phyloP scores from a whole-genome alignment of 2,329 filamentous ascomycete species.

The Biscogniauxia marginata region DNA sequence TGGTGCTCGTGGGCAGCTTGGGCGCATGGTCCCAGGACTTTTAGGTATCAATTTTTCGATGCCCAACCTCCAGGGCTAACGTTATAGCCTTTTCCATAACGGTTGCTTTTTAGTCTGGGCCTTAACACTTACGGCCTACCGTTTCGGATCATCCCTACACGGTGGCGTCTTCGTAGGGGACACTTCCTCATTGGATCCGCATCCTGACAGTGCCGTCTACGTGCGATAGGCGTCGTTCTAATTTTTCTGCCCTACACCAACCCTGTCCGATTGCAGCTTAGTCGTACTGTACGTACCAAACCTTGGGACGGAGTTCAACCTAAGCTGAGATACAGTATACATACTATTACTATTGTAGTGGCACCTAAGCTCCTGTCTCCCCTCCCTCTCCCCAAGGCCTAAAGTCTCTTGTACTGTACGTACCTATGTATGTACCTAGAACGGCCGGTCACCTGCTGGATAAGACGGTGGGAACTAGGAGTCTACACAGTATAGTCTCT shows the following conservation, averaged over 20 bases:
- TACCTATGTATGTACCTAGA: conserved; percentile 5
- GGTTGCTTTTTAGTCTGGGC: conserved; percentile 8
- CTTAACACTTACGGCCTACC: conserved; percentile 12
- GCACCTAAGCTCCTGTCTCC: background rate
- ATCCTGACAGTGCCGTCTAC: conserved; percentile 2
- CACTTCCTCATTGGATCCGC: conserved; percentile 10
- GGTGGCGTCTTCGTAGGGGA: conserved; percentile 18
- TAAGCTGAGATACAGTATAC: background rate
- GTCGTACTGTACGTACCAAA: background rate
- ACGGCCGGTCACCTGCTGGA: conserved; percentile 10
- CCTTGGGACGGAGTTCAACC: background rate
- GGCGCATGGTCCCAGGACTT: conserved; percentile 9
- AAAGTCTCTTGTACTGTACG: background rate
- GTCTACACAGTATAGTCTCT: conserved; percentile 20
- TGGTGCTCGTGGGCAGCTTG: conserved; percentile 16
- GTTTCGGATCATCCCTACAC: conserved; percentile 18
- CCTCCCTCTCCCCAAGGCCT: background rate
- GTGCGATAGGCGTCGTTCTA: background rate
- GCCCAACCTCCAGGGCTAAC: conserved; percentile 31
- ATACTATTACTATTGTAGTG: background rate
- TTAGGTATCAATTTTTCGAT: conserved; percentile 33
- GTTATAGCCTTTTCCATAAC: conserved; percentile 18
- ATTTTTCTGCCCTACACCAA: background rate
- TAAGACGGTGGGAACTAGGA: conserved; percentile 17
- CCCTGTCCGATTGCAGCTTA: background rate